Percentiles rank a stretch among this genome's conserved stretches.
Evolutionary conservation across 805 yeast genomes (phyloP).

Genomic region (Candida tallmaniae): DNA sequence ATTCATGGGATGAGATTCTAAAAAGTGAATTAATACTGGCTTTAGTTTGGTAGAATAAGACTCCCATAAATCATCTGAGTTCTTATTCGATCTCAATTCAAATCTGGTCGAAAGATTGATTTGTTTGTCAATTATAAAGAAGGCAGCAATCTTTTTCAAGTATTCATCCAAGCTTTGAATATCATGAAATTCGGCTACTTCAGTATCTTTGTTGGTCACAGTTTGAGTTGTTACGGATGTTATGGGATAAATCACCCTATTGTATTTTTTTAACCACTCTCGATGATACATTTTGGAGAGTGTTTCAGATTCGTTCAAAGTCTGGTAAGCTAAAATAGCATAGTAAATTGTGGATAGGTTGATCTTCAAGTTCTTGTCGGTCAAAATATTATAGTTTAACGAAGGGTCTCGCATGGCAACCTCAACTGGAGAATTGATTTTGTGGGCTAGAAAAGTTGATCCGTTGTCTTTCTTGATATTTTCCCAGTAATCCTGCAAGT

Average conservation of each 20-base stretch:
- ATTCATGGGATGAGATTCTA: conserved; percentile 35
- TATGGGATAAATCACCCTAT: conserved; percentile 63
- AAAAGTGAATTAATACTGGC: conserved; percentile 51
- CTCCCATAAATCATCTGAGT: conserved; percentile 73
- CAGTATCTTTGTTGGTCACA: conserved; percentile 10
- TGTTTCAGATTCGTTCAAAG: conserved; percentile 60
- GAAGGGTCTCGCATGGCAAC: conserved; percentile 61
- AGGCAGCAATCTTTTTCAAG: conserved; percentile 64
- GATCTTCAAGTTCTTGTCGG: conserved; percentile 35
- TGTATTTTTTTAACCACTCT: conserved; percentile 69
- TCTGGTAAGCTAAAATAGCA: conserved; percentile 74
- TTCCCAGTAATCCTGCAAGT: conserved; percentile 60
- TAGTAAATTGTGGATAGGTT: conserved; percentile 76
- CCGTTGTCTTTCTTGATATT: conserved; percentile 37
- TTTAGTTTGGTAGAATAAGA: conserved; percentile 54
- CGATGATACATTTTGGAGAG: conserved; percentile 61
- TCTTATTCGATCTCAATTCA: conserved; percentile 57
- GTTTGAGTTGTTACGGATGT: conserved; percentile 28
- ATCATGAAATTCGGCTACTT: conserved; percentile 23
- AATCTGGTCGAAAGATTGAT: conserved; percentile 60
- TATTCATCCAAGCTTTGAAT: conserved; percentile 46
- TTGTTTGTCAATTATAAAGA: conserved; percentile 70
- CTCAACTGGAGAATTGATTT: conserved; percentile 85
- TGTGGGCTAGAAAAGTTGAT: conserved; percentile 44
- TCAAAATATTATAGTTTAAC: conserved; percentile 45